Percentiles rank a stretch among this genome's conserved stretches.
These are phyloP conservation scores for Fraxinus velutina DNA, from an alignment of 305 asterid species.

Conservation along the genomic window DNA sequence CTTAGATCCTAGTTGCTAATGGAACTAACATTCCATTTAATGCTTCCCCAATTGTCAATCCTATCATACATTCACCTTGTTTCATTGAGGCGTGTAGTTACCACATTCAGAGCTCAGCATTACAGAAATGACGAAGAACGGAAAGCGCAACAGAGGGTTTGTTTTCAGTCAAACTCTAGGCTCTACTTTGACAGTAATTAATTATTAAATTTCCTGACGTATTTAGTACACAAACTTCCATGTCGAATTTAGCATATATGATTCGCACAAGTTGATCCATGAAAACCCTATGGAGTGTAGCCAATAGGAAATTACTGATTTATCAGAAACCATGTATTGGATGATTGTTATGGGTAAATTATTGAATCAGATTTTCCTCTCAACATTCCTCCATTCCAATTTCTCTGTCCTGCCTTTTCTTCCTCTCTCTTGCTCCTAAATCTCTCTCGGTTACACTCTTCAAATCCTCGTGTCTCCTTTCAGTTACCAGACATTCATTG, in stretches of 20 bases:
- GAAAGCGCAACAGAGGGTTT: background rate
- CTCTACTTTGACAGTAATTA: background rate
- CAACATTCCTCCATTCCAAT: conserved; percentile 1
- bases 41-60: background rate
- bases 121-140: background rate
- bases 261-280: background rate
- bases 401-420: background rate
- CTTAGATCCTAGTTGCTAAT: background rate
- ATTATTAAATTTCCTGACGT: background rate
- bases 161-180: background rate
- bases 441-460: background rate
- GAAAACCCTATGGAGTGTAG: background rate
- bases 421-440: background rate
- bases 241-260: background rate
- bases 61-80: background rate
- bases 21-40: background rate
- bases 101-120: background rate
- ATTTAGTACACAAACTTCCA: background rate
- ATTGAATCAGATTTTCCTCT: background rate
- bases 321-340: background rate
- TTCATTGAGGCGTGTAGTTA: background rate
- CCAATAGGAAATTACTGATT: background rate
- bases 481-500: background rate
- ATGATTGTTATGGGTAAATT: background rate
- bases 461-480: background rate